Evolutionary conservation across 208 protist species (phyloP).

Genomic region (Vickermania spadyakhi): DNA sequence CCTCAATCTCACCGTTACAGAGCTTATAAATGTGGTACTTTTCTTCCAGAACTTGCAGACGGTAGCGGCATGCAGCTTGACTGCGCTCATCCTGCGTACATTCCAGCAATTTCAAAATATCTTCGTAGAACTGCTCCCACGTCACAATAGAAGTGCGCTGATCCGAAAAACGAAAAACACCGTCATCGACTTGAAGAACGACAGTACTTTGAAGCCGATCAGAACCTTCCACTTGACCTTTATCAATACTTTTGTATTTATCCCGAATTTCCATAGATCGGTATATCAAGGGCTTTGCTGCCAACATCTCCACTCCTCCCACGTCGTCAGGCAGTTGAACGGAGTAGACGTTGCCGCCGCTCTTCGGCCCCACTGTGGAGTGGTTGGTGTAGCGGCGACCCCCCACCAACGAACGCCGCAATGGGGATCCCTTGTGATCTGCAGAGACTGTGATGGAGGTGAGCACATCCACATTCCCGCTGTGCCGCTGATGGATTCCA

Average conservation of each 20-base stretch:
- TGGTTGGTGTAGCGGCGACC: background rate
- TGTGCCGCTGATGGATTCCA: background rate
- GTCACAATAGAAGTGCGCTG: conserved; percentile 30
- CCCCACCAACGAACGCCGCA: background rate
- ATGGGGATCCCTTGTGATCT: background rate
- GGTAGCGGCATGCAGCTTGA: conserved; percentile 36
- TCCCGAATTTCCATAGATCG: conserved; percentile 39
- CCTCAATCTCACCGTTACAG: conserved; percentile 78
- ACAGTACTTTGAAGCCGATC: conserved; percentile 18
- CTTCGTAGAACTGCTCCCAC: conserved; percentile 69
- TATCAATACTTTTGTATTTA: conserved; percentile 58
- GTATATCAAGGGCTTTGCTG: conserved; percentile 33
- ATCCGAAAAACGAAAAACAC: conserved; percentile 47
- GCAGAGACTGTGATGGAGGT: background rate
- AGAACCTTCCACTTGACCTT: conserved; percentile 34
- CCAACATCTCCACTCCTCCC: conserved; percentile 68
- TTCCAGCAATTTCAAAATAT: conserved; percentile 31
- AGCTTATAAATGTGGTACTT: conserved; percentile 91
- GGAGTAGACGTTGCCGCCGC: conserved; percentile 20
- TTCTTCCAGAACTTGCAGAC: conserved; percentile 88
- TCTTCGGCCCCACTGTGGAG: background rate
- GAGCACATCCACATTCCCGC: background rate
- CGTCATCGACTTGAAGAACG: conserved; percentile 51
- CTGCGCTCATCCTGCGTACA: conserved; percentile 46
- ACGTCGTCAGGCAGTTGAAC: conserved; percentile 61